Base-by-base conservation (phyloP, 1,139 yeast genomes). In the Torulaspora globosa region DNA sequence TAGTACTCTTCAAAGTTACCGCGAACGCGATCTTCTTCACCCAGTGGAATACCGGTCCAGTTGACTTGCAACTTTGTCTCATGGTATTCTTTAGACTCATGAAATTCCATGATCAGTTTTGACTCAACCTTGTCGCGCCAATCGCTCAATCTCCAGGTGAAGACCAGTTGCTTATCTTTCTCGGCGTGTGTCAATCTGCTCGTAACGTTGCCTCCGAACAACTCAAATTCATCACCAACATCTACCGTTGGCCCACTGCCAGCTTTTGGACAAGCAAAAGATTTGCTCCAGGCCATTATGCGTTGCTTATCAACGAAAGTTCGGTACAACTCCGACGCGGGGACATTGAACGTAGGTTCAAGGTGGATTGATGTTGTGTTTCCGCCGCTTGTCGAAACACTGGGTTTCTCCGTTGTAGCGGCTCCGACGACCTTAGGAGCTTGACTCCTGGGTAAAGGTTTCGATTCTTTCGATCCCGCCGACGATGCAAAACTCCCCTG, bases 1-100 rank as follows among this genome's bases (percentile, higher is more conserved):
- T 92, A 92, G 67, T 88, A 86, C 53, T 86, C 89, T 57, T 88
- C 89, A 62, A 94, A 92, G 68, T 92, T 92, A 37, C 74, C 78
- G 61, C 81, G 79, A 35, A 87, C 96, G 48, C 84, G 74, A 48
- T 92, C 98, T 66, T 92, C 97, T 63, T 94, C 94, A n/a, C 97
- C 98, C 38, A 92, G 74, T 16, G 98, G 98, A 41, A 92, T 83
- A n/a, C 97, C 97, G 18, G 79, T 72, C 79, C 92, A 87, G 48
- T 76, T 73, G 30, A 89, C 92, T 49, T 82, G 79, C 72, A 90
- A 73, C 47, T 76, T 79, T 12, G 98, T 92, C 59, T 90, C 97
- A 36, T 84, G 79, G 14, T 79, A 74, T 19, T 94, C 94, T 64
- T 87, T 88, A 3, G 66, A 60, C 45, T 65, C 68, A 46, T 78